A percentile compares a stretch with the other conserved stretches of the same genome.
These are phyloP conservation scores for Phialophora verrucosa DNA, from an alignment of 2,329 filamentous ascomycete species.

Conservation along the genomic window DNA sequence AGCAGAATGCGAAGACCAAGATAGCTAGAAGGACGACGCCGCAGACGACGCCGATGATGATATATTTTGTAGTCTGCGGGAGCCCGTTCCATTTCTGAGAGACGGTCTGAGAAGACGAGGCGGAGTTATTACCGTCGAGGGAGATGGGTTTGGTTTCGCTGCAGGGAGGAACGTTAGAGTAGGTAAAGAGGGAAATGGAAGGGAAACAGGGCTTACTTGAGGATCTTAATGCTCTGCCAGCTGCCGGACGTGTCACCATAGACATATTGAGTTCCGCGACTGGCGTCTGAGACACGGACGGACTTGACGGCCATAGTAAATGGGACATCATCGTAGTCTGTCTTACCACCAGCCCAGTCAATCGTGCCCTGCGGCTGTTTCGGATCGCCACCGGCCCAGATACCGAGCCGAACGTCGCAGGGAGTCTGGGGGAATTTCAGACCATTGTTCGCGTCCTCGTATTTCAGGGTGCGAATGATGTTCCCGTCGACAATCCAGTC, in stretches of 20 bases:
- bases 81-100: conserved; percentile 53
- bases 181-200: not conserved
- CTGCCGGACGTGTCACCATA: conserved; percentile 49
- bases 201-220: conserved; percentile 47
- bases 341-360: conserved; percentile 84
- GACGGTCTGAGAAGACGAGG: conserved; percentile 32
- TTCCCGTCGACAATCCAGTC: conserved; percentile 83
- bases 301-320: conserved; percentile 84
- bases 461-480: conserved; percentile 75
- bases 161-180: conserved; percentile 12
- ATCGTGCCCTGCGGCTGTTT: conserved; percentile 80
- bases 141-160: conserved; percentile 35
- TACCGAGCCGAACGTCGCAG: conserved; percentile 90
- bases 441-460: conserved; percentile 68
- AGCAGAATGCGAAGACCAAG: conserved; percentile 52
- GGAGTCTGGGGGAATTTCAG: conserved; percentile 90
- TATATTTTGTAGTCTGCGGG: conserved; percentile 55
- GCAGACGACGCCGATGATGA: conserved; percentile 50
- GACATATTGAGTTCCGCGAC: conserved; percentile 47
- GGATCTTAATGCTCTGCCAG: conserved; percentile 55
- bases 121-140: conserved; percentile 39
- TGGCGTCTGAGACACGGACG: conserved; percentile 65
- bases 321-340: conserved; percentile 81
- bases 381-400: conserved; percentile 90
- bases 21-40: conserved; percentile 45